Conservation (phyloP, 106 monocot species). For the Platanthera guangdongensis region DNA sequence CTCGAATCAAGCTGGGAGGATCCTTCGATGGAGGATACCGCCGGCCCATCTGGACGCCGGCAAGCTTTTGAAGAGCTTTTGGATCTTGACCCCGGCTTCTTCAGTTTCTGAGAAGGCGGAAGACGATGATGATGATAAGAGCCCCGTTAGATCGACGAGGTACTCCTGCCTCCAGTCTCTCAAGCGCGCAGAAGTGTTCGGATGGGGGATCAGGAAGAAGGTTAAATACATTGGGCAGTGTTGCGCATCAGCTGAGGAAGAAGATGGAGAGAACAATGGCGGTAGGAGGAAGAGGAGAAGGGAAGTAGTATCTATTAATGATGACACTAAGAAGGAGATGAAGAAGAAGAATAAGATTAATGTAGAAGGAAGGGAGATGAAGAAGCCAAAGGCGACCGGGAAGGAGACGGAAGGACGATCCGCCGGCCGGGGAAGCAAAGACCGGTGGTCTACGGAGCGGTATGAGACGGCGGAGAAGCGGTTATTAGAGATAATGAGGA, state of each 20-base stretch:
- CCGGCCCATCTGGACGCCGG: conserved; percentile 21
- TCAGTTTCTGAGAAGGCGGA: background rate
- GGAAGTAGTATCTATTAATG: background rate
- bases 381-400: conserved; percentile 9
- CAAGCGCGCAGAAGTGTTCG: conserved; percentile 14
- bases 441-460: conserved; percentile 70
- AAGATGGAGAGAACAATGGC: conserved; percentile 1
- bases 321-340: conserved; percentile 13
- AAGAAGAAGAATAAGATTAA: conserved; percentile 11
- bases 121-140: background rate
- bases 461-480: conserved; percentile 69
- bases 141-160: conserved; percentile 1
- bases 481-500: conserved; percentile 70
- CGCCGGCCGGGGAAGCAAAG: conserved; percentile 18
- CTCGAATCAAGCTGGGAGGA: conserved; percentile 49
- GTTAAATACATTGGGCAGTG: conserved; percentile 47
- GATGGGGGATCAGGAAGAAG: conserved; percentile 64
- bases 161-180: conserved; percentile 20
- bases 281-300: conserved; percentile 25
- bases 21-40: conserved; percentile 37
- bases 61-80: conserved; percentile 51
- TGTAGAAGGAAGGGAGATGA: conserved; percentile 10
- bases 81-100: conserved; percentile 34
- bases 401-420: background rate
- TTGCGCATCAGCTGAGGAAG: conserved; percentile 7